Base-by-base conservation (phyloP, 2,329 filamentous ascomycete species). In the Laburnicola sp. region DNA sequence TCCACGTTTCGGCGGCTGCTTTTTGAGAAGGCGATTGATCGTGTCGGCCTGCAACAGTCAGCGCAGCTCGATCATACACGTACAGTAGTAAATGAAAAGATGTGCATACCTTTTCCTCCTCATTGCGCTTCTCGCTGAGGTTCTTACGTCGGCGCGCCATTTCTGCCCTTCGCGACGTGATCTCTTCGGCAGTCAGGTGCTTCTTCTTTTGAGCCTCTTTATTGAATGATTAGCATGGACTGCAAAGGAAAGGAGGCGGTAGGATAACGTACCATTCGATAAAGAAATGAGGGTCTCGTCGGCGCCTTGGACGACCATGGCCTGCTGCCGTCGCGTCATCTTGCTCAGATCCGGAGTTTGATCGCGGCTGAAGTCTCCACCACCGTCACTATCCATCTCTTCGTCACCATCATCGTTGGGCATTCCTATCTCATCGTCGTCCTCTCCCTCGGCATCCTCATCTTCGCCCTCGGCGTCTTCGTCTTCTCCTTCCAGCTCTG, bases 21-120 rank as follows among this genome's bases (percentile, higher is more conserved):
- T 91, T 73, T 91, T 91, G 45, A 94, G 83, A 2, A 94, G 84
- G 65, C 92, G 91, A 78, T 94, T 92, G 81, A 94, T 93, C 0
- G 89, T 94, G 78, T 93, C 89, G 82, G 91, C 89, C 88, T 92
- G 52, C 1, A 11, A n/a, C 16, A 34, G 32, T 69, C 44, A 66
- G 60, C 37, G 52, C 16, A 22, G 9, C 31, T 28, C 2, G 31
- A 16, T 5, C 9, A 43, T 43, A 30, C 26, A 40, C 31, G 16
- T 37, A 30, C 2, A 41, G 10, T 26, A 30, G 16, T 25, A 23
- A 25, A 7, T 27, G 9, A 28, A 53, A 8, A 27, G 6, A 36
- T 8, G 25, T 49, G 56, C 67, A 26, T 66, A 86, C 83, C 80
- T 89, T 90, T 70, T 89, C 87, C 74, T 90, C 87, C 64, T 89